These are phyloP conservation scores for Nakazawaea ishiwadae DNA, from an alignment of 805 yeast species.

Conservation along the genomic window DNA sequence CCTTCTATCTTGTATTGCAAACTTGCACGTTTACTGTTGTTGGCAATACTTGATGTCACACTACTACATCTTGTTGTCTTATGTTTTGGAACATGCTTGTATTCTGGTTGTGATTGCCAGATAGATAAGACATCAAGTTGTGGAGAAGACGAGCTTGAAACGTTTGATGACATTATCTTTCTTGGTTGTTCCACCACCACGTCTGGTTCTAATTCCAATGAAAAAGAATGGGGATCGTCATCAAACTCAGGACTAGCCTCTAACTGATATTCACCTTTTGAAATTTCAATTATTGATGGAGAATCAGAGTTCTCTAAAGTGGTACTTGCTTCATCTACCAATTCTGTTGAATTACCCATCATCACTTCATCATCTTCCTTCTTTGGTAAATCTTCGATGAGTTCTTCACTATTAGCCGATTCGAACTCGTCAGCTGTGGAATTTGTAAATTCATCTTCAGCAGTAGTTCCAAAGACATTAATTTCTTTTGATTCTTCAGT, in stretches of 20 bases:
- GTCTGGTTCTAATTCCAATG: slow-evolving; percentile 35
- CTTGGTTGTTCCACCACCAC: slow-evolving; percentile 1
- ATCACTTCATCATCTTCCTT: slow-evolving; percentile 11
- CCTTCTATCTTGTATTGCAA: too few species aligned
- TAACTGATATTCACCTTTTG: slow-evolving; percentile 12
- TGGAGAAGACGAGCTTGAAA: slow-evolving; percentile 22
- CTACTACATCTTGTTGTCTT: slow-evolving; percentile 5
- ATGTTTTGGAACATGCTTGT: slow-evolving; percentile 15
- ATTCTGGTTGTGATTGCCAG: slow-evolving; percentile 29
- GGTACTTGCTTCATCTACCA: slow-evolving; percentile 19
- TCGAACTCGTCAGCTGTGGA: neutral
- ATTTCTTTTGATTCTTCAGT: neutral
- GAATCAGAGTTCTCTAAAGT: slow-evolving; percentile 8
- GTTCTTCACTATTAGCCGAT: neutral
- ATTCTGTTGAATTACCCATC: slow-evolving; percentile 39
- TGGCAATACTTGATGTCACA: neutral
- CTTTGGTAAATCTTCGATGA: neutral
- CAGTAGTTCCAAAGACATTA: neutral
- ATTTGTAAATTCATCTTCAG: neutral
- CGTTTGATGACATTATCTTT: neutral
- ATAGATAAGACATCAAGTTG: slow-evolving; percentile 24
- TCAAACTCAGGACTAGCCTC: slow-evolving; percentile 35
- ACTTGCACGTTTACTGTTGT: too few species aligned
- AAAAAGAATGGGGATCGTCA: slow-evolving; percentile 33
- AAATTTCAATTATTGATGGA: slow-evolving; percentile 2